These are phyloP conservation scores for Pseudevernia furfuracea DNA, from an alignment of 495 filamentous ascomycete species.

Conservation along the genomic window DNA sequence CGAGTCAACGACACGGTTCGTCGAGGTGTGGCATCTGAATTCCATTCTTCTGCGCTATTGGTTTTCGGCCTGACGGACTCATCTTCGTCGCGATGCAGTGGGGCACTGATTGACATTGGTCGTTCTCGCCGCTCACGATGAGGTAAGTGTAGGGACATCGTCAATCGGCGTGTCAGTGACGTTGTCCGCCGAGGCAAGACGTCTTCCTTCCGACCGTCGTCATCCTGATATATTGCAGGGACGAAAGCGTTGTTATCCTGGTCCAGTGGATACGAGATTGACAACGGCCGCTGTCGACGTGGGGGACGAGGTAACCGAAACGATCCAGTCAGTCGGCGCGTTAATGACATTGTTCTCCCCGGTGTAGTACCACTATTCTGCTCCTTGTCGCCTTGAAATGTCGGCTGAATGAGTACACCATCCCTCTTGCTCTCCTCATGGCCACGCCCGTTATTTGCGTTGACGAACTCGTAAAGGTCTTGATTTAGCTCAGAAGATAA, in stretches of 20 bases:
- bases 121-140: neutral
- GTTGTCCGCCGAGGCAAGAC: neutral
- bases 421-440: constrained; percentile 33
- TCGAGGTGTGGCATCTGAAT: neutral
- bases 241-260: neutral
- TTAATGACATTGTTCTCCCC: neutral
- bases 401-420: constrained; percentile 3
- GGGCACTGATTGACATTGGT: neutral
- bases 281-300: neutral
- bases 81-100: neutral
- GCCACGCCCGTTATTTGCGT: constrained; percentile 22
- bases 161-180: neutral
- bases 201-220: neutral
- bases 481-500: constrained; percentile 1
- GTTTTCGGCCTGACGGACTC: neutral
- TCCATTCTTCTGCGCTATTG: neutral
- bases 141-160: neutral
- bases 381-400: neutral
- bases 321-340: constrained; percentile 1
- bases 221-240: neutral
- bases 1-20: neutral
- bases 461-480: constrained; percentile 28
- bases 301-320: neutral
- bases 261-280: neutral
- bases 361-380: neutral